Conservation (phyloP, 306 rosid genomes). For the Prunus davidiana region DNA sequence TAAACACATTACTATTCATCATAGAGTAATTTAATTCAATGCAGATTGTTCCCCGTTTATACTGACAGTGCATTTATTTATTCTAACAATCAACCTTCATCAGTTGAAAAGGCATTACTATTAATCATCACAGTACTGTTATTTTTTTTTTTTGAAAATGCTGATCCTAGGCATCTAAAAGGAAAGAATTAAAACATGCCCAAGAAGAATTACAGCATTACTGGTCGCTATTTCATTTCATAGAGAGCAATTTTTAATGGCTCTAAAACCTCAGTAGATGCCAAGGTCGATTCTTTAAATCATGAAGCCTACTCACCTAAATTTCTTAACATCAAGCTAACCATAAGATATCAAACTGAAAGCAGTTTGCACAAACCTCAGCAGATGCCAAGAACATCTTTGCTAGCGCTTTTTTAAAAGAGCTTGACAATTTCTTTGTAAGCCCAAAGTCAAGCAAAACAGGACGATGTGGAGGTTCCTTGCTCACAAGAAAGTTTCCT, state of each 20-base stretch:
- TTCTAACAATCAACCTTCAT: background rate
- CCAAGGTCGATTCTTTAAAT: slow-evolving; percentile 3
- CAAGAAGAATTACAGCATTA: background rate
- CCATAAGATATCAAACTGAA: background rate
- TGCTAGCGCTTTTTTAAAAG: slow-evolving; percentile 85
- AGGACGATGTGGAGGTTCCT: slow-evolving; percentile 90
- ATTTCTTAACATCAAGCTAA: background rate
- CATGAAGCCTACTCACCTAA: background rate
- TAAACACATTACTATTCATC: background rate
- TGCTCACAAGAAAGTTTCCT: slow-evolving; percentile 99
- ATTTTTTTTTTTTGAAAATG: background rate
- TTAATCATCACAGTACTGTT: background rate
- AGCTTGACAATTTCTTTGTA: slow-evolving; percentile 66
- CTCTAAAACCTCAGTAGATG: background rate
- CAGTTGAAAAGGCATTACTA: background rate
- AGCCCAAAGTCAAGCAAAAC: slow-evolving; percentile 98
- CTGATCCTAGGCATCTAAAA: background rate
- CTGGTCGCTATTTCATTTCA: background rate
- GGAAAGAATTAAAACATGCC: background rate
- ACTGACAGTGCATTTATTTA: background rate
- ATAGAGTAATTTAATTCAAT: background rate
- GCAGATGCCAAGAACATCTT: slow-evolving; percentile 97
- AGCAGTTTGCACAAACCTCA: slow-evolving; percentile 63
- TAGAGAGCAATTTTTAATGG: background rate
- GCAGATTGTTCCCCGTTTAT: background rate